Percentiles rank a stretch among this genome's conserved stretches.
Evolutionary conservation across 352 stramenopile species (phyloP).

Genomic region (Phytopythium helicoides): DNA sequence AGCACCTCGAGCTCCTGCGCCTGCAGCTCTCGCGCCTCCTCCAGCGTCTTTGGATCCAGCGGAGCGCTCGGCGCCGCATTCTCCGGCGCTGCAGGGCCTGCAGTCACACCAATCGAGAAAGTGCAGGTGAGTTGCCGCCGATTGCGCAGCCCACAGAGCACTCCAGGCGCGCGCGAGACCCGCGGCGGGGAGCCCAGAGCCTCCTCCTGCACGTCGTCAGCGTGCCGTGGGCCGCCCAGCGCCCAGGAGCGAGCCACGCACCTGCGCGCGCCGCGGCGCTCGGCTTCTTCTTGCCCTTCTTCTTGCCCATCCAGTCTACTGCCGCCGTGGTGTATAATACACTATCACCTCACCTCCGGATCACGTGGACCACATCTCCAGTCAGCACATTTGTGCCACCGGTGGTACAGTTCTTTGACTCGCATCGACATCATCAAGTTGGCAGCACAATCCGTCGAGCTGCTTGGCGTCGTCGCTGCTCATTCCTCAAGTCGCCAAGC

Average conservation of each 20-base stretch:
- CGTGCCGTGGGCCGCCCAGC: no score
- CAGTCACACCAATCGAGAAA: neutral
- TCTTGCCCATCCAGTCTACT: slow-evolving; percentile 47
- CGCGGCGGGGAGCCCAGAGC: no score
- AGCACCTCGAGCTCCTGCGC: slow-evolving; percentile 80
- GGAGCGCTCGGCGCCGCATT: slow-evolving; percentile 5
- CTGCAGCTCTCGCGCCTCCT: slow-evolving; percentile 62
- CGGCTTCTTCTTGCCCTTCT: slow-evolving; percentile 83
- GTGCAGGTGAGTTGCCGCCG: neutral
- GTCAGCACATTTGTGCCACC: no score
- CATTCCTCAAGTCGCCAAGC: slow-evolving; percentile 9
- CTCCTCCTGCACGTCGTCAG: no score
- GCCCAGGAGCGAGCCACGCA: no score
- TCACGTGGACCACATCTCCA: no score
- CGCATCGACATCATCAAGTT: no score
- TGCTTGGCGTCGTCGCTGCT: neutral
- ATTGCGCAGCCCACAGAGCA: no score
- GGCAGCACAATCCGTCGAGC: neutral
- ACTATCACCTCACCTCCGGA: no score
- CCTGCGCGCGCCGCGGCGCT: slow-evolving; percentile 10
- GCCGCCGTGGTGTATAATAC: no score
- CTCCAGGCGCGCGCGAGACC: no score
- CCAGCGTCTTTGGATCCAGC: slow-evolving; percentile 40
- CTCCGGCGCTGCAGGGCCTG: neutral
- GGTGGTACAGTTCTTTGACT: no score